Evolutionary conservation across 352 stramenopile genomes (phyloP).

Genomic region (Phytopythium aichiense): DNA sequence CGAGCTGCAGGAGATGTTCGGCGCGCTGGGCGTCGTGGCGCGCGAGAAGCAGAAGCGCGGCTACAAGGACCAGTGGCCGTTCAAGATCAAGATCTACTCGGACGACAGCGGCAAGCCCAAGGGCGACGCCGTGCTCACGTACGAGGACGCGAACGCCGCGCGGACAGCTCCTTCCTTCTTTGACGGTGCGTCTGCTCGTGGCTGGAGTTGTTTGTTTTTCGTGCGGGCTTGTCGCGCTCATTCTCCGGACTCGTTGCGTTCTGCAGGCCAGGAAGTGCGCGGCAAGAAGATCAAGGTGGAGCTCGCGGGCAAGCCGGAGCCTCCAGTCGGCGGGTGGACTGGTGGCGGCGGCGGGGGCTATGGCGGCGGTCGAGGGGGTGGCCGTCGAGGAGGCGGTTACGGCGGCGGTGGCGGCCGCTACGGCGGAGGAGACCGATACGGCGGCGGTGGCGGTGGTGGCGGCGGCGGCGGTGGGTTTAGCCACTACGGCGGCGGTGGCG

Average conservation of each 20-base stretch:
- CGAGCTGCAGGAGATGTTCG: conserved; percentile 85
- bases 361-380: conserved; percentile 33
- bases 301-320: conserved; percentile 77
- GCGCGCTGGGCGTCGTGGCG: conserved; percentile 74
- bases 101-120: conserved; percentile 67
- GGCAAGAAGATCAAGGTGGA: conserved; percentile 86
- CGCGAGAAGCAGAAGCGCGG: conserved; percentile 85
- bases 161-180: conserved; percentile 82
- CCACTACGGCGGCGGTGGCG: conserved; percentile 31
- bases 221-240: neutral
- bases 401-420: conserved; percentile 28
- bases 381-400: conserved; percentile 35
- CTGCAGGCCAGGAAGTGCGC: conserved; percentile 60
- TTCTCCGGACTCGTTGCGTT: neutral
- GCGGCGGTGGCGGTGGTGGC: conserved; percentile 25
- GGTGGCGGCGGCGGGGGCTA: conserved; percentile 42
- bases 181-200: conserved; percentile 35
- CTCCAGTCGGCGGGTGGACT: conserved; percentile 66
- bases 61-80: conserved; percentile 88
- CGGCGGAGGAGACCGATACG: conserved; percentile 33
- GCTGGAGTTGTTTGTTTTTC: neutral
- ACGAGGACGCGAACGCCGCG: conserved; percentile 81
- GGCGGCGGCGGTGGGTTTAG: conserved; percentile 26
- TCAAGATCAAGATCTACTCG: conserved; percentile 90
- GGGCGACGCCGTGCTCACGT: conserved; percentile 83